Percentiles rank a stretch among this genome's conserved stretches.
phyloP scores from a whole-genome alignment of 1,284 basidiomycete species.

The Pseudomicrostroma phylloplanum region DNA sequence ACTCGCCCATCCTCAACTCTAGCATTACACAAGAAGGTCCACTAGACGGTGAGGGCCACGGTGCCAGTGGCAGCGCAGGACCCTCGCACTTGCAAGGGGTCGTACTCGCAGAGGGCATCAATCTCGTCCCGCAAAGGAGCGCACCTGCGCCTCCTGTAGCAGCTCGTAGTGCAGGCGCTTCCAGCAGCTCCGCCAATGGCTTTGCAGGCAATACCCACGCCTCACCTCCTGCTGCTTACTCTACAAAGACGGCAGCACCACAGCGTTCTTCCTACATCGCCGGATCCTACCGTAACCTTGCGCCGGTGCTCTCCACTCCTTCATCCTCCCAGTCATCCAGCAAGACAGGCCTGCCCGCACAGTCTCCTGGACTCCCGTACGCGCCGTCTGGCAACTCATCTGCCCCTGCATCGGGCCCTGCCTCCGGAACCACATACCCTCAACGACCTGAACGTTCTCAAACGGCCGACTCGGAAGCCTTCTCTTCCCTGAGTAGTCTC shows the following conservation, averaged over 20 bases:
- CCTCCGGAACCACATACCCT: neutral
- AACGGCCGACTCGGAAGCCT: conserved; percentile 1
- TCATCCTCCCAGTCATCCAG: conserved; percentile 4
- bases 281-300: conserved; percentile 18
- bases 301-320: conserved; percentile 18
- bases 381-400: conserved; percentile 2
- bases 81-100: too few species aligned
- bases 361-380: conserved; percentile 15
- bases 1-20: conserved; percentile 1
- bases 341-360: conserved; percentile 10
- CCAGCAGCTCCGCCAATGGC: too few species aligned
- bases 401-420: conserved; percentile 11
- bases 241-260: conserved; percentile 13
- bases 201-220: neutral
- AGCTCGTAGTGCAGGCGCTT: neutral
- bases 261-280: conserved; percentile 18
- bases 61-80: too few species aligned
- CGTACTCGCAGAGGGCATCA: neutral
- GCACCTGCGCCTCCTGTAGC: conserved; percentile 21
- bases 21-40: conserved; percentile 16
- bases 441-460: conserved; percentile 9
- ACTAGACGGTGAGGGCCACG: too few species aligned
- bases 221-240: conserved; percentile 6
- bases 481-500: conserved; percentile 11
- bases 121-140: conserved; percentile 39